A percentile compares a stretch with the other conserved stretches of the same genome.
These are phyloP conservation scores for Trichoderma aggressivum DNA, from an alignment of 2,329 filamentous ascomycete genomes.

Conservation along the genomic window DNA sequence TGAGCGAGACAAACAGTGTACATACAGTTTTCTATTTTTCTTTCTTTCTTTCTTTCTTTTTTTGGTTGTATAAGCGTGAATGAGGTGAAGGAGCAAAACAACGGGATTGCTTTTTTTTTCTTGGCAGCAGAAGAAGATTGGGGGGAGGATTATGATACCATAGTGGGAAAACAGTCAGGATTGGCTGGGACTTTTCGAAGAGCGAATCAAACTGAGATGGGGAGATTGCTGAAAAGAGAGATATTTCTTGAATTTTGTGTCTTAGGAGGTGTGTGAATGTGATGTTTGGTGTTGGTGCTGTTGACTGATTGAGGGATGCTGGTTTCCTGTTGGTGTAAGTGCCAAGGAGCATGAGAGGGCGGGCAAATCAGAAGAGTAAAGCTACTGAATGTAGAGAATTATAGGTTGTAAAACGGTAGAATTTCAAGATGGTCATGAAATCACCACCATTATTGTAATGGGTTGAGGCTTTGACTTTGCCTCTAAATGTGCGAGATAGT, in stretches of 20 bases:
- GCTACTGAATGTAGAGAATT: neutral
- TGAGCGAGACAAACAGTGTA: neutral
- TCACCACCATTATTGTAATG: neutral
- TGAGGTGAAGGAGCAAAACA: neutral
- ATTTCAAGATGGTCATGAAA: neutral
- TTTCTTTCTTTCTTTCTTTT: neutral
- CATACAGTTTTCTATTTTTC: neutral
- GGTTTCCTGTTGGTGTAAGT: neutral
- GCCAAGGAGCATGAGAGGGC: neutral
- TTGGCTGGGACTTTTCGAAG: neutral
- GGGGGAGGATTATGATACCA: constrained; percentile 10
- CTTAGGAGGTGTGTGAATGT: neutral
- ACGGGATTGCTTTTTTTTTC: neutral
- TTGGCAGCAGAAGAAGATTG: neutral
- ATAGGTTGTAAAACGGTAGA: neutral
- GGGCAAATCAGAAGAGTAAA: neutral
- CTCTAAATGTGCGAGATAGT: neutral
- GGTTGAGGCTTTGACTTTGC: neutral
- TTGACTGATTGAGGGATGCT: neutral
- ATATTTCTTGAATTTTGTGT: neutral
- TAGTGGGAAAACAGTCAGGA: neutral
- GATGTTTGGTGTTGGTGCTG: neutral
- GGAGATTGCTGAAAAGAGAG: neutral
- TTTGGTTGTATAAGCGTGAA: neutral
- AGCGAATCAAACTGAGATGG: neutral